Evolutionary conservation across 768 basidiomycete genomes (phyloP), one percentile per base, ranked within the genome.

Genomic region (Leccinellum albellum): DNA sequence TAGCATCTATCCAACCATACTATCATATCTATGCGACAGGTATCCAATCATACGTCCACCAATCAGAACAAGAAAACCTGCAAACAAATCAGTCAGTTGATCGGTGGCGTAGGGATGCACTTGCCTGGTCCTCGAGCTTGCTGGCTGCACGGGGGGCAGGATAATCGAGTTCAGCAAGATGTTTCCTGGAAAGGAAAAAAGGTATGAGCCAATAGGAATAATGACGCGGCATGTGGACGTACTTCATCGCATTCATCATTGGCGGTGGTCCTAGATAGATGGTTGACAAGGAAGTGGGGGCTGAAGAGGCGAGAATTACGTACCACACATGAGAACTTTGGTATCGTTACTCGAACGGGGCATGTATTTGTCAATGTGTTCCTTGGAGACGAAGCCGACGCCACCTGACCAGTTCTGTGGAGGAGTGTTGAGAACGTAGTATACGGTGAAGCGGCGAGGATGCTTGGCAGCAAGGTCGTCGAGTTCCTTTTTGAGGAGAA

Each of bases 401-500:
- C 94, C 94, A 46, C 90, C 91, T 4, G 78, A 82, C 97, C 97
- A 99, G 61, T 73, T 79, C 26, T 82, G 77, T 5, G 96, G 94
- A 3, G 94, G 86, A 78, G 94, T 97, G 81, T 99, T 98, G 67
- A 99, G 84, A 54, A 97, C 93, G 71, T 94, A 94, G 75, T 83
- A 85, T 53, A 96, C 80, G 62, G 82, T 85, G 81, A 98, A 94
- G 57, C 84, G 79, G 47, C 78, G 71, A 21, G 79, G 77, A 66
- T 96, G 81, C 54, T 74, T 76, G 49, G 77, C 78, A 17, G 82
- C 80, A 46, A 98, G 84, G 54, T 83, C 80, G 71, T 98, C 94
- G 48, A 99, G 82, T 67, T 98, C 93, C 57, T 84, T 80, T 67
- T 84, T 89, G 65, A 98, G 81, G 40, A 99, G 85, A 68, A 99